Evolutionary conservation across 306 rosid genomes (phyloP), one percentile per base, ranked within the genome.

Genomic region (Acacia acuminata): DNA sequence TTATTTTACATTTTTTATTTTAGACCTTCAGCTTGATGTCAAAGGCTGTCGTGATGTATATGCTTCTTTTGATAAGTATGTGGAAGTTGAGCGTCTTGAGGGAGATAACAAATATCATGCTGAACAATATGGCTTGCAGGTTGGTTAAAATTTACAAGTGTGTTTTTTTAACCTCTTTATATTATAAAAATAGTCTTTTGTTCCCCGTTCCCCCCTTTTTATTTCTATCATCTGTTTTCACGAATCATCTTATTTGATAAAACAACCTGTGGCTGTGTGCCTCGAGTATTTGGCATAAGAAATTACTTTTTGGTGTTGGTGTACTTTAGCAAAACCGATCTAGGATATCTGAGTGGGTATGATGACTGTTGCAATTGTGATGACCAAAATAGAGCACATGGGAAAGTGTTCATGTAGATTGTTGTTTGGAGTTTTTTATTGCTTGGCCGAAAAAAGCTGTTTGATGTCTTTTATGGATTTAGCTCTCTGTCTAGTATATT

Each of bases 11-110:
- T 78, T 24, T 85, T 85, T 73, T 73, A 70, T 81, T 65, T 78
- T 90, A 96, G 99, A 96, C 81, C 99, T 96, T 84, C 99, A 96
- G 88, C 99, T 96, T 71, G 99, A 96, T 88, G 99, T 96, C 84
- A 96, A 96, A 84, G 99, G 99, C 72, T 96, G 99, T 84, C 88
- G 87, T 72, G 99, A 96, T 88, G 97, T 96, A 14, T 96, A 96
- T 89, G 94, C 96, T 82, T 96, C 99, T 73, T 96, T 96, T 88
- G 97, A 96, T 77, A 96, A 96, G 91, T 96, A 96, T 82, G 99
- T 96, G 67, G 99, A 96, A 89, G 99, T 96, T 70, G 99, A 96
- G 75, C 92, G 90, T 65, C 98, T 96, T 78, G 99, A 96, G 91
- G 99, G 97, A 50, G 99, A 94, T 86, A 94, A 96, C 82, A 96